A percentile compares a stretch with the other conserved stretches of the same genome.
phyloP scores from a whole-genome alignment of 208 protist species.

The Acanthamoeba royreba region DNA sequence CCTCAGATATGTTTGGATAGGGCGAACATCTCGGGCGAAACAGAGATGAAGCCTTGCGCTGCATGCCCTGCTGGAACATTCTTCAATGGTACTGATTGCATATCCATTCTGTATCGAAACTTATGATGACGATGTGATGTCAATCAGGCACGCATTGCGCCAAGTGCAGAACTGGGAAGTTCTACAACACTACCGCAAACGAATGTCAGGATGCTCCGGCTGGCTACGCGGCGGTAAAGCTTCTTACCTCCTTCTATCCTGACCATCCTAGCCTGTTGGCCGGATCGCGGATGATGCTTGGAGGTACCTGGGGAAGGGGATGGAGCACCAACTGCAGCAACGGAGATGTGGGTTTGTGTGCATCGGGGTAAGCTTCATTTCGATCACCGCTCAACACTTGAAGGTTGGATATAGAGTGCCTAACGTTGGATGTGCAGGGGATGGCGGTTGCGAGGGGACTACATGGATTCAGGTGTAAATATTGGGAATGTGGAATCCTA shows the following conservation, averaged over 20 bases:
- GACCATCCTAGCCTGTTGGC: conserved; percentile 25
- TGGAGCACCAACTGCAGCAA: neutral
- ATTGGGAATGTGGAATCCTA: neutral
- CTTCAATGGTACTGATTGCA: no score
- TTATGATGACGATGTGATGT: no score
- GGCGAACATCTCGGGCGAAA: neutral
- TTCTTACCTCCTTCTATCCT: neutral
- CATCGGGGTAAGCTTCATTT: neutral
- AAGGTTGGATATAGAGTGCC: neutral
- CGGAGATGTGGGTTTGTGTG: neutral
- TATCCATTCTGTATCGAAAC: no score
- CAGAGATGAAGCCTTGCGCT: neutral
- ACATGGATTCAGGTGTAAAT: conserved; percentile 23
- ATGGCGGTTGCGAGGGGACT: neutral
- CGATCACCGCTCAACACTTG: neutral
- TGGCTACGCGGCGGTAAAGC: neutral
- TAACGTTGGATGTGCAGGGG: neutral
- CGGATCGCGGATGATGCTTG: no score
- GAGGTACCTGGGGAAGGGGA: neutral
- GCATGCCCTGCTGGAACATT: neutral
- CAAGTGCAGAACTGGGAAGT: neutral
- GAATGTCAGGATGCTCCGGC: neutral
- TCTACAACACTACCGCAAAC: neutral
- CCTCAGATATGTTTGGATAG: neutral
- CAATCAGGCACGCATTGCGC: neutral